Conservation (phyloP, 176 grass and related monocot genomes). For the Zea luxurians region DNA sequence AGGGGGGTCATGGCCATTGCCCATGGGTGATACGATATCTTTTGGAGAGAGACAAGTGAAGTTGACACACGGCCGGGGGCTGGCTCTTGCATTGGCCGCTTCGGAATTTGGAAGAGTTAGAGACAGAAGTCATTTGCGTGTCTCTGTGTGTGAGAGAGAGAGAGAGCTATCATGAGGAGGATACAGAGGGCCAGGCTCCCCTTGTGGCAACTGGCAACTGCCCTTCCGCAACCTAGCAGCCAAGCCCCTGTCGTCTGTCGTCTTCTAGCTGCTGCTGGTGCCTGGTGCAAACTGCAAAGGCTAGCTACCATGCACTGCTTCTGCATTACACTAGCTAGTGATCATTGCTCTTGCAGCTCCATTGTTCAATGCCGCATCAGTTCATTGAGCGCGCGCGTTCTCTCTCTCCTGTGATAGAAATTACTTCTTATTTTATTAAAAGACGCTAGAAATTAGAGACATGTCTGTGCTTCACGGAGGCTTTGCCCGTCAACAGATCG, state of each 20-base stretch:
- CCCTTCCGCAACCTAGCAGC: not conserved
- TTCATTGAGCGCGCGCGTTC: not conserved
- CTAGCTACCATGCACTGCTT: not conserved
- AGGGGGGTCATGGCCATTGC: slow-evolving; percentile 66
- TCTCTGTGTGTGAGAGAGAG: not conserved
- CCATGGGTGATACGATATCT: slow-evolving; percentile 53
- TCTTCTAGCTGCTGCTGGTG: not conserved
- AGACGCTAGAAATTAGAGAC: no score
- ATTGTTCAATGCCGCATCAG: not conserved
- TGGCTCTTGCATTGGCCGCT: not conserved
- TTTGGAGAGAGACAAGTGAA: slow-evolving; percentile 87
- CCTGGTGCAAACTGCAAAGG: not conserved
- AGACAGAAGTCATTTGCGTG: no score
- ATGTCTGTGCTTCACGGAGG: no score
- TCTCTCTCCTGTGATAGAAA: not conserved
- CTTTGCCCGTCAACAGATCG: no score
- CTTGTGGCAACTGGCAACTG: slow-evolving; percentile 24
- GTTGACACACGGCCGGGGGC: slow-evolving; percentile 62
- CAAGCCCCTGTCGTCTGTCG: not conserved
- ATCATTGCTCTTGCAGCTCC: slow-evolving; percentile 6
- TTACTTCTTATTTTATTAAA: no score
- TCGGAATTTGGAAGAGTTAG: no score
- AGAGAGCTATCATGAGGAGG: not conserved
- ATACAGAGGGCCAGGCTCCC: slow-evolving; percentile 29
- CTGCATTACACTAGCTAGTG: not conserved